A percentile compares a stretch with the other conserved stretches of the same genome.
Evolutionary conservation across 352 stramenopile genomes (phyloP).

Genomic region (Globisporangium polare): DNA sequence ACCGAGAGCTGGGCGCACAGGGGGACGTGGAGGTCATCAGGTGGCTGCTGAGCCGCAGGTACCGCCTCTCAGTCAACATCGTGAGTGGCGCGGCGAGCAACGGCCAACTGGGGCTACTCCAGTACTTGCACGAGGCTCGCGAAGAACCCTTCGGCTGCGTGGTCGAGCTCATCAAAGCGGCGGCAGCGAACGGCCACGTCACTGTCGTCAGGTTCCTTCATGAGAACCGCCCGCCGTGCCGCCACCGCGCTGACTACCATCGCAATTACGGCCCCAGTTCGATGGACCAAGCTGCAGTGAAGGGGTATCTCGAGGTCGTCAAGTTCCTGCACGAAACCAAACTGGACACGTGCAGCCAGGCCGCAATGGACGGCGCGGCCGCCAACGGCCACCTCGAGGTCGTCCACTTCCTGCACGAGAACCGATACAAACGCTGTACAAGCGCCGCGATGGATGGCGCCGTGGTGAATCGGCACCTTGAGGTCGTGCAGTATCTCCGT

Average conservation of each 20-base stretch:
- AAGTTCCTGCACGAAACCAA: too few species aligned
- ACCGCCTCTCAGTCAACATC: background rate
- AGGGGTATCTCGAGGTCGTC: too few species aligned
- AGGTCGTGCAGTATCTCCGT: background rate
- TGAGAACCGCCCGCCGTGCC: too few species aligned
- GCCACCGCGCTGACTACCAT: too few species aligned
- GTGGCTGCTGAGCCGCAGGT: background rate
- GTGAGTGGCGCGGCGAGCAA: background rate
- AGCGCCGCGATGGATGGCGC: background rate
- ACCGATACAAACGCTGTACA: background rate
- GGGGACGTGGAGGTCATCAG: background rate
- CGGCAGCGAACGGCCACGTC: constrained; percentile 17
- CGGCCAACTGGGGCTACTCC: constrained; percentile 27
- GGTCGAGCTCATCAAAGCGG: constrained; percentile 9
- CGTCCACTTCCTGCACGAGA: constrained; percentile 17
- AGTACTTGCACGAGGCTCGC: constrained; percentile 23
- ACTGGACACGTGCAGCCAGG: too few species aligned
- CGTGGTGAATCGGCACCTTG: background rate
- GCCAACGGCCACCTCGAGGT: constrained; percentile 5
- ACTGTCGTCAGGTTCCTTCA: constrained; percentile 33
- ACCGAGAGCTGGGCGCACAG: background rate
- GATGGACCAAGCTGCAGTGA: too few species aligned
- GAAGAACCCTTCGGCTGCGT: background rate
- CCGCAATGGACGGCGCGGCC: background rate
- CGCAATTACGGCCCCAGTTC: too few species aligned